Conservation (phyloP, 2,329 filamentous ascomycete species). For the Penicillium fuscoglaucum region DNA sequence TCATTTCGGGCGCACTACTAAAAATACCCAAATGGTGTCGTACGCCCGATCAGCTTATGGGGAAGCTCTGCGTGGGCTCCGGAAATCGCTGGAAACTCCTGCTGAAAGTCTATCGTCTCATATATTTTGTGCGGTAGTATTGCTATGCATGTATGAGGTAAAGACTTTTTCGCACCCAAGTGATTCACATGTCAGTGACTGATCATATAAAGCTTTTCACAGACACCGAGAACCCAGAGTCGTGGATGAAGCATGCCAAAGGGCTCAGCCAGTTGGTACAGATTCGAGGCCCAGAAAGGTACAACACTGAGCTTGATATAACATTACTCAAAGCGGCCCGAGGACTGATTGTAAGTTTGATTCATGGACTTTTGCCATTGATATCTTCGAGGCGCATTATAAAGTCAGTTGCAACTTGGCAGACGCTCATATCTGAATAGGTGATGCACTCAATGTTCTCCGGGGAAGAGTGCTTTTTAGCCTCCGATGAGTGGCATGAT, state of each 20-base stretch:
- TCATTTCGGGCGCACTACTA: slow-evolving; percentile 24
- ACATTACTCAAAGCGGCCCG: slow-evolving; percentile 28
- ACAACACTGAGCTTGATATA: slow-evolving; percentile 25
- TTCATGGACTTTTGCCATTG: not conserved
- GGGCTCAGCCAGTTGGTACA: slow-evolving; percentile 29
- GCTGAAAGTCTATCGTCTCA: slow-evolving; percentile 28
- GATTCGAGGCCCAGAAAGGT: slow-evolving; percentile 26
- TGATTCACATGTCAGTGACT: not conserved
- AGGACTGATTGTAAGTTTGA: slow-evolving; percentile 28
- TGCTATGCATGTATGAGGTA: slow-evolving; percentile 35
- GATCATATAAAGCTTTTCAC: slow-evolving; percentile 27
- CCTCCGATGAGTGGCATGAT: slow-evolving; percentile 27
- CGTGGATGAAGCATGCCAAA: slow-evolving; percentile 35
- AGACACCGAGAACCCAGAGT: slow-evolving; percentile 25
- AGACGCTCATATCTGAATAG: slow-evolving; percentile 7
- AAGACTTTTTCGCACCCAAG: not conserved
- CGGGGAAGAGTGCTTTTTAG: slow-evolving; percentile 28
- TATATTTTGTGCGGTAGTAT: slow-evolving; percentile 31
- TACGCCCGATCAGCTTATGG: slow-evolving; percentile 30
- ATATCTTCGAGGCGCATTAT: not conserved
- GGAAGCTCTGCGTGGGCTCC: slow-evolving; percentile 27
- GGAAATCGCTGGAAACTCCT: slow-evolving; percentile 20
- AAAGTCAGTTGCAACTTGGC: not conserved
- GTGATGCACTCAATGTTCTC: slow-evolving; percentile 36
- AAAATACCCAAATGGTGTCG: slow-evolving; percentile 23